Evolutionary conservation across 768 basidiomycete species (phyloP), one percentile per base, ranked within the genome.

Genomic region (Cubamyces lactineus): DNA sequence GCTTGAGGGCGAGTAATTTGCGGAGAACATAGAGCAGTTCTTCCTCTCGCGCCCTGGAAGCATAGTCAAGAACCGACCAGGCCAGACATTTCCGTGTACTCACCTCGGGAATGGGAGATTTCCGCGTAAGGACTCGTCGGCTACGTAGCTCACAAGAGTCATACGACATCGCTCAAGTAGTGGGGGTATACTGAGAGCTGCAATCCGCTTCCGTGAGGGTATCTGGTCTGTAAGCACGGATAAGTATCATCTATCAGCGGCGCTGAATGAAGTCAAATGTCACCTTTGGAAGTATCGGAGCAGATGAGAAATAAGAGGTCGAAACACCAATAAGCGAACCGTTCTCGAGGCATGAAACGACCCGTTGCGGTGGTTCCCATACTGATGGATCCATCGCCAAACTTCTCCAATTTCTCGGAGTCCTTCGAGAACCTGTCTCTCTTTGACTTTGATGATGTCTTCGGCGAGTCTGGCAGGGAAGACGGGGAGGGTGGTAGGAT

Each of bases 241-340:
- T 34, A 38, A 61, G 57, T 21, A 34, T 26, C 8, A n/a, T 39
- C 24, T 9, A 16, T 50, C n/a, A 40, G 23, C n/a, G 5, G 21
- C 1, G 5, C 23, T 42, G 26, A 28, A 39, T 7, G 16, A 34
- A 48, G 5, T 61, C 77, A 11, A 34, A 34, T 34, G 34, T 28
- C 61, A 88, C 91, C 89, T 74, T 78, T 80, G 1, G 83, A 84
- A 0, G 79, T 77, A 67, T 86, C 76, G 0, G 91, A 89, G 67
- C 91, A 95, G 30, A 95, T 79, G 65, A 90, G 71, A 73, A 96
- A 95, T 38, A 96, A 72, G 12, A 95, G 76, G 68, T 96, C 94
- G 58, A 96, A 88, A 70, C 91, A 94, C 94, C 94, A 96, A 76
- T 92, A 95, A 7, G 91, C 88, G 71, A 96, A 96, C 8, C 92